Base-by-base conservation (phyloP, 2,329 filamentous ascomycete genomes). In the Orbilia javanica region DNA sequence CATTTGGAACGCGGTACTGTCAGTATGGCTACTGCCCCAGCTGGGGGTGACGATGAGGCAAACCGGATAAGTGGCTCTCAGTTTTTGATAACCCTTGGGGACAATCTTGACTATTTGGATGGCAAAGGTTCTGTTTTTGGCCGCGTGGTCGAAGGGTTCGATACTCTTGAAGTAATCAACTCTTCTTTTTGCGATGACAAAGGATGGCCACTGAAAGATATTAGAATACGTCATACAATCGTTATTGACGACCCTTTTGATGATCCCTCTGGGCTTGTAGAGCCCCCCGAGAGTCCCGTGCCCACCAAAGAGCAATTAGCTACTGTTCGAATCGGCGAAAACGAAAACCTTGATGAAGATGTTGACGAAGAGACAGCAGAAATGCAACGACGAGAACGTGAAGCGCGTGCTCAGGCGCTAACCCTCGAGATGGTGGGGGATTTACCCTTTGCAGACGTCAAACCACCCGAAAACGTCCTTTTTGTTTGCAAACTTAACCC, bases 401-500 rank as follows among this genome's bases (percentile, higher is more conserved):
- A 99, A 84, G 96, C 96, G 4, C 90, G 94, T 79, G 95, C 95
- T 0, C 96, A 98, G 84, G 96, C 96, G 0, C 86, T 99, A 82
- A 98, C 95, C 0, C 88, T 99, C 57, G 96, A 99, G 85, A 96
- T 99, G 90, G 96, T 99, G 85, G 96, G 96, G 50, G 96, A 99
- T 84, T 86, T 99, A 74, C 96, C 96, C 3, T 99, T 97, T 84
- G 96, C 96, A 75, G 96, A 99, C 85, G 94, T 99, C 81, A 96
- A 95, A 82, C 96, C 96, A 3, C 96, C 96, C 0, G 96, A 99
- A 85, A 98, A 99, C 84, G 91, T 99, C 13, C 87, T 99, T 1
- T 99, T 99, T 83, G 94, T 99, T 50, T 99, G 96, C 90, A 99
- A 99, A 84, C 87, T 99, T 50, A 99, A 99, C 82, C 96, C 96